Evolutionary conservation across 2,329 filamentous ascomycete genomes (phyloP).

Genomic region (Hypoxylon sp.): DNA sequence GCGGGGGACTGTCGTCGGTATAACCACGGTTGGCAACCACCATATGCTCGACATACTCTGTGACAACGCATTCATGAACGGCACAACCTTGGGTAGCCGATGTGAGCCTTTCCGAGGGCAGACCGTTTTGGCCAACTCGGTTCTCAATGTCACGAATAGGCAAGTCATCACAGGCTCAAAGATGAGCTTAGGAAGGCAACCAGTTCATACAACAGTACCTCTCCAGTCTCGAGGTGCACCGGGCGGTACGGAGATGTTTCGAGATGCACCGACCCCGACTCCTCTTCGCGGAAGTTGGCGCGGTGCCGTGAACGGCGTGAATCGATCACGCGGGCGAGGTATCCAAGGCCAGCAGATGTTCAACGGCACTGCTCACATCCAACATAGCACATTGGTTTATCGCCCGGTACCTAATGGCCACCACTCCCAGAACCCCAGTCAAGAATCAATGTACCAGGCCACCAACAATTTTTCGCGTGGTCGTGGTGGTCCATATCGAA

Average conservation of each 20-base stretch:
- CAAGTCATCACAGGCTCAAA: constrained; percentile 81
- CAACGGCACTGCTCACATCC: constrained; percentile 58
- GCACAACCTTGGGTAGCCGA: constrained; percentile 88
- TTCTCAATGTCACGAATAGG: constrained; percentile 85
- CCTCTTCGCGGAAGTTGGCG: constrained; percentile 69
- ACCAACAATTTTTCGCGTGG: constrained; percentile 49
- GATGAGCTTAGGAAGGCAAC: constrained; percentile 65
- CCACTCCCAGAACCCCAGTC: constrained; percentile 17
- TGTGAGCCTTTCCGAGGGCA: constrained; percentile 95
- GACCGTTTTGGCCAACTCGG: constrained; percentile 87
- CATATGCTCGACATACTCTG: constrained; percentile 92
- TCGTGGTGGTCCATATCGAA: constrained; percentile 42
- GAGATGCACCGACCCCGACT: constrained; percentile 66
- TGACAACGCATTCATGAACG: constrained; percentile 96
- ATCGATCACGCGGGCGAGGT: constrained; percentile 54
- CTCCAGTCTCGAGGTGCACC: constrained; percentile 33
- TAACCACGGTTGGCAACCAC: constrained; percentile 86
- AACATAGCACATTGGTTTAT: constrained; percentile 66
- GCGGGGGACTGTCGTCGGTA: constrained; percentile 92
- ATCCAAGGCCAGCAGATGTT: constrained; percentile 44
- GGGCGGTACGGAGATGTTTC: constrained; percentile 67
- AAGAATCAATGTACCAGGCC: constrained; percentile 42
- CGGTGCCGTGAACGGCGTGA: constrained; percentile 63
- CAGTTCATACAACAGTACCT: constrained; percentile 58
- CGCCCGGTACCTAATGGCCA: constrained; percentile 53